Conservation (phyloP, 73 alveolate species). For the Symbiodinium natans region DNA sequence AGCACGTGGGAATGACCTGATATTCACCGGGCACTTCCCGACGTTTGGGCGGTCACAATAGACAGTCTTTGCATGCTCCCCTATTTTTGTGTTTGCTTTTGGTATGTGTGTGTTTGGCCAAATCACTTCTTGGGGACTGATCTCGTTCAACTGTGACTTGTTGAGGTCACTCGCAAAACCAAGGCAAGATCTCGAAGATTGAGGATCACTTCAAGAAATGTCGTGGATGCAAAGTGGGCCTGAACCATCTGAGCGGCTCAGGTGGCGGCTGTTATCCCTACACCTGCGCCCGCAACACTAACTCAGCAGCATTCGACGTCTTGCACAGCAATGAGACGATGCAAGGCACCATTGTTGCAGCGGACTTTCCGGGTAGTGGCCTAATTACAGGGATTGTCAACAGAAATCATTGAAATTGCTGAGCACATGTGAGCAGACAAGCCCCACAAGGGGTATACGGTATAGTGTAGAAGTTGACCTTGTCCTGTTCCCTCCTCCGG, state of each 20-base stretch:
- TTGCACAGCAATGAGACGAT: neutral
- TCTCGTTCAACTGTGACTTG: neutral
- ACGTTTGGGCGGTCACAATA: too few relatives aligned
- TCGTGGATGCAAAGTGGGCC: neutral
- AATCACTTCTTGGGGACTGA: neutral
- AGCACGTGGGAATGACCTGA: too few relatives aligned
- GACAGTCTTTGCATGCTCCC: neutral
- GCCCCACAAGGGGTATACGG: too few relatives aligned
- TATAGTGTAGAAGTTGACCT: too few relatives aligned
- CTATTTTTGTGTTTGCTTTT: neutral
- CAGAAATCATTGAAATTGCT: too few relatives aligned
- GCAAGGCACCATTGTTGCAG: conserved; percentile 1
- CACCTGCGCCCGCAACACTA: neutral
- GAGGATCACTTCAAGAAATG: neutral
- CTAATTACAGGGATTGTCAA: neutral
- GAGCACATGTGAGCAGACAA: too few relatives aligned
- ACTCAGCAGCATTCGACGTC: neutral
- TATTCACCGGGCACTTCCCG: too few relatives aligned
- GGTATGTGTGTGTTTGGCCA: too few relatives aligned
- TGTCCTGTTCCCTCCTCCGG: too few relatives aligned
- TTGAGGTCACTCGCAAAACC: neutral
- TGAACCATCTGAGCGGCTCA: neutral
- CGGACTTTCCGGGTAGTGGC: neutral
- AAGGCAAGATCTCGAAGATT: neutral
- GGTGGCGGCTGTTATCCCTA: neutral